Evolutionary conservation across 2,329 filamentous ascomycete species (phyloP).

Genomic region (Cladosporium sp.): DNA sequence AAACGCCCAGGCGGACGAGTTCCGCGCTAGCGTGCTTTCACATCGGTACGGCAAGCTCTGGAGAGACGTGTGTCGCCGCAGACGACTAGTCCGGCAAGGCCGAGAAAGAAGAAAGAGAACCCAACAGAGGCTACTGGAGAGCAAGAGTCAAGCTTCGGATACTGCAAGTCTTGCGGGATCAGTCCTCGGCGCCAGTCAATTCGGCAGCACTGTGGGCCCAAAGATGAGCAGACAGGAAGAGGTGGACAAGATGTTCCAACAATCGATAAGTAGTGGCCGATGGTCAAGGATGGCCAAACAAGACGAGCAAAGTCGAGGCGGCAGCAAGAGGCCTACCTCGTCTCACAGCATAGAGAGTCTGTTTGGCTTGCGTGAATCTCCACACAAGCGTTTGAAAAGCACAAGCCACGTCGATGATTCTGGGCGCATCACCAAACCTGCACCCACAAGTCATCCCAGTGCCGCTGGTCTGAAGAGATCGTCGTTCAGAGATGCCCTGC

Average conservation of each 20-base stretch:
- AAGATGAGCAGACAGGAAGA: conserved; percentile 18
- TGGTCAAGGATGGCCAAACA: conserved; percentile 15
- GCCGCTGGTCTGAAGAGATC: conserved; percentile 30
- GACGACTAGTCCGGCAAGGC: conserved; percentile 38
- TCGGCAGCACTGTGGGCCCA: conserved; percentile 2
- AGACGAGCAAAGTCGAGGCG: conserved; percentile 23
- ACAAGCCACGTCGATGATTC: conserved; percentile 29
- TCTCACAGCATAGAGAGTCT: conserved; percentile 24
- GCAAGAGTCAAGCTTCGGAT: conserved; percentile 25
- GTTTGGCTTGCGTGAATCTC: background rate
- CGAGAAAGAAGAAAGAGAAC: conserved; percentile 38
- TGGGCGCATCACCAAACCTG: conserved; percentile 27
- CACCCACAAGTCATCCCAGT: conserved; percentile 17
- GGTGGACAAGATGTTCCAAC: conserved; percentile 29
- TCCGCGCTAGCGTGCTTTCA: conserved; percentile 35
- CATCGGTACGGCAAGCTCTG: conserved; percentile 41
- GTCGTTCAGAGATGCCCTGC: conserved; percentile 32
- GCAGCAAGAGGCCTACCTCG: conserved; percentile 31
- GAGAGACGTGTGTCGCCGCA: conserved; percentile 39
- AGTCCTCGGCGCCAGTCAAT: background rate
- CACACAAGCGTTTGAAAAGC: conserved; percentile 35
- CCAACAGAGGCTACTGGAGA: conserved; percentile 27
- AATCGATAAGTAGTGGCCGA: conserved; percentile 15
- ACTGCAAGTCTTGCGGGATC: conserved; percentile 25
- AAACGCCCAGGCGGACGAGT: conserved; percentile 33